These are phyloP conservation scores for Suillus bovinus DNA, from an alignment of 768 basidiomycete species.

Conservation along the genomic window DNA sequence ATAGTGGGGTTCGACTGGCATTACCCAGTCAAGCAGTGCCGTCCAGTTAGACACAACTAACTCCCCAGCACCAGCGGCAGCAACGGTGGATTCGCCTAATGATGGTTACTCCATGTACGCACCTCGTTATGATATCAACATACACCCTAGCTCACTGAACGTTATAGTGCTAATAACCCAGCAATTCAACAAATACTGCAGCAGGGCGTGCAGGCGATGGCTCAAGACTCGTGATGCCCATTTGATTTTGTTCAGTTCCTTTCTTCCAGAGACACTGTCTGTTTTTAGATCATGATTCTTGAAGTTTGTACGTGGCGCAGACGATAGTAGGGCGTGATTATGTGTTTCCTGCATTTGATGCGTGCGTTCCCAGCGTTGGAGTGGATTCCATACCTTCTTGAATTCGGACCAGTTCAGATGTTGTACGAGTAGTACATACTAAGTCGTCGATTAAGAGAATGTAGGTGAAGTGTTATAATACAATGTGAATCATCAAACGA, in stretches of 20 bases:
- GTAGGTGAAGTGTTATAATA: neutral
- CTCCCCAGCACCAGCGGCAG: constrained; percentile 25
- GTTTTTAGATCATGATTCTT: neutral
- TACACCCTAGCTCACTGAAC: neutral
- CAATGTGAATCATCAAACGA: neutral
- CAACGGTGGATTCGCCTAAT: constrained; percentile 57
- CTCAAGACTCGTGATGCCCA: neutral
- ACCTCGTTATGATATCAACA: neutral
- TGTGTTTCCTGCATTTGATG: neutral
- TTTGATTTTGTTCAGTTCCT: neutral
- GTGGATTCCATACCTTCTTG: neutral
- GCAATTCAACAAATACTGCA: constrained; percentile 2
- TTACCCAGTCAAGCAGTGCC: constrained; percentile 44
- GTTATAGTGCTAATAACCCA: neutral
- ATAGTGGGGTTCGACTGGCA: constrained; percentile 54
- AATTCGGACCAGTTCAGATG: neutral
- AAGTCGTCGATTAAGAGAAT: neutral
- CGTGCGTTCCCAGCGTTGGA: too few relatives aligned
- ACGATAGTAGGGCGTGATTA: neutral
- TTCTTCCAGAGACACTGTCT: neutral
- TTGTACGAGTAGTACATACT: neutral
- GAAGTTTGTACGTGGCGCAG: neutral
- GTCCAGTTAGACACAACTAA: constrained; percentile 38
- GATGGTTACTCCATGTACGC: constrained; percentile 57
- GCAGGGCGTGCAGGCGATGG: neutral